Evolutionary conservation across 768 basidiomycete genomes (phyloP), one percentile per base, ranked within the genome.

Genomic region (Sarcodon sp.): DNA sequence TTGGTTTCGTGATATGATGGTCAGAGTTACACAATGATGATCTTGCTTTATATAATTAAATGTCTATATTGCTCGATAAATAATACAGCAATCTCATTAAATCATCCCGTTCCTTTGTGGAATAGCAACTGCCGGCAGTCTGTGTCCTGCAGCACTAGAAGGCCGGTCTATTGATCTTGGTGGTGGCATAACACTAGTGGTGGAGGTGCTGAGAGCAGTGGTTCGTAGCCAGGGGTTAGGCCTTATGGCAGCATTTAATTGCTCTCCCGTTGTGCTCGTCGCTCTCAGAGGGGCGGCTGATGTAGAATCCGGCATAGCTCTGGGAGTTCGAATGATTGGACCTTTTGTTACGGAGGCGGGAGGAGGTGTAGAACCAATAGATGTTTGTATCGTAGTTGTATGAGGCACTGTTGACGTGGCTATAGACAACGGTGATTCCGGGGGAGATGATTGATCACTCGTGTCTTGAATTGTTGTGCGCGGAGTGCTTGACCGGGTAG

Each of bases 111-210:
- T 78, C 43, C 75, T 67, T 54, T 68, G 72, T 18, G 77, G 75
- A 41, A 77, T 62, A 16, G 72, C 74, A 2, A 75, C 66, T 3
- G 70, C 75, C 4, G 75, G 70, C 15, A 73, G 68, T 16, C 73
- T 70, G 51, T 66, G 68, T 11, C 66, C 69, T 15, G 68, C 54
- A 31, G 67, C 58, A 57, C 80, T 84, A 10, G 75, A 72, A 2
- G 85, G 83, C 8, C 84, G 68, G 61, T 83, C 77, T 16, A 67
- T 66, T 47, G 83, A 85, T 45, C 84, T 71, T 13, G 84, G 83
- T 3, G 79, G 75, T 0, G 74, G 78, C 1, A 72, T 75, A n/a
- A 73, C 73, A 50, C 35, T 16, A 53, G 45, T 31, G 56, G 47
- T 32, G 37, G 45, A 57, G 45, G 9, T 12, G 32, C 27, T 37